Percentiles rank a stretch among this genome's conserved stretches.
These are phyloP conservation scores for Pestalotiopsis sp. DNA, from an alignment of 2,329 filamentous ascomycete genomes.

Conservation along the genomic window DNA sequence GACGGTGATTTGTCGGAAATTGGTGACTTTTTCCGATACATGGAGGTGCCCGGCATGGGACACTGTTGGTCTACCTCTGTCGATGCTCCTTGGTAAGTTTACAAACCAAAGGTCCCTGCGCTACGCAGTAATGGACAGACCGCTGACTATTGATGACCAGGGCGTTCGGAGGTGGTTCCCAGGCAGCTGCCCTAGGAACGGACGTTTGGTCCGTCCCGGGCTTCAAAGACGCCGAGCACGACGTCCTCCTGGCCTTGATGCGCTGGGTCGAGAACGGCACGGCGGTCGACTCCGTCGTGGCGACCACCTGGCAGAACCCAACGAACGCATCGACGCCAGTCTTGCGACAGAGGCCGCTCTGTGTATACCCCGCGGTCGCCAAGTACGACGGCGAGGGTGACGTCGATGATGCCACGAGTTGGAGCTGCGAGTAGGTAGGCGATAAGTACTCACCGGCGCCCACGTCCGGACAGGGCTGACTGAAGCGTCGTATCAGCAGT, in stretches of 20 bases:
- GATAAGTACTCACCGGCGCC: not conserved
- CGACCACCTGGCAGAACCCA: conserved; percentile 12
- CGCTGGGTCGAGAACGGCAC: conserved; percentile 32
- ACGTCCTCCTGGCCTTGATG: conserved; percentile 30
- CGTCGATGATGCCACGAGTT: not conserved
- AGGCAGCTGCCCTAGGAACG: conserved; percentile 18
- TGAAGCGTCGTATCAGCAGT: not conserved
- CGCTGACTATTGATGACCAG: conserved; percentile 19
- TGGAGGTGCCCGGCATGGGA: conserved; percentile 43
- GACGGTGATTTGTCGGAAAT: conserved; percentile 27
- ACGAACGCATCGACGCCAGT: not conserved
- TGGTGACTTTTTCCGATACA: conserved; percentile 42
- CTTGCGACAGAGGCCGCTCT: not conserved
- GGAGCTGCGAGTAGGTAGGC: conserved; percentile 5
- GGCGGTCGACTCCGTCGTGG: conserved; percentile 11
- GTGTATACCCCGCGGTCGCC: not conserved
- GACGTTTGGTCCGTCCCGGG: conserved; percentile 28
- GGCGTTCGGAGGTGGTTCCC: conserved; percentile 22
- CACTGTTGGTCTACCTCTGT: conserved; percentile 37
- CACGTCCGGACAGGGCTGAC: not conserved
- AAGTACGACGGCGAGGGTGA: not conserved
- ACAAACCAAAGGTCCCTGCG: not conserved
- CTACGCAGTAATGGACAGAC: no score
- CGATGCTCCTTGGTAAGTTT: conserved; percentile 4
- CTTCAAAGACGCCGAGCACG: conserved; percentile 27